Conservation (phyloP, 1,139 yeast genomes). For the Nakaseomyces uthaithaninus region DNA sequence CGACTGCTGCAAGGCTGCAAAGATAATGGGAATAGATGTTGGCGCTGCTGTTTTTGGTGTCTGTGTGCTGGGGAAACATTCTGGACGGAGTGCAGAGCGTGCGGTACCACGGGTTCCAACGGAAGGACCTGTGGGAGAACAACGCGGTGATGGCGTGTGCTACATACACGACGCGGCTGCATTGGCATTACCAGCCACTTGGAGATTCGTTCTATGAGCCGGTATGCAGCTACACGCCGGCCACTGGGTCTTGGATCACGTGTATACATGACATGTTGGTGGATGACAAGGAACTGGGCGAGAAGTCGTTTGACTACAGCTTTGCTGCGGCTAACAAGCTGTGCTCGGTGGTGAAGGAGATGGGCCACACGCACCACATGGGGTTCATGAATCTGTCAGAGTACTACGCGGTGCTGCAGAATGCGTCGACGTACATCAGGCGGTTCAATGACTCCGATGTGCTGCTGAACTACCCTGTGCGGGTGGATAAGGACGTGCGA, state of each 20-base stretch:
- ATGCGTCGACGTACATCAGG: constrained; percentile 5
- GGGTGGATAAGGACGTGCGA: constrained; percentile 11
- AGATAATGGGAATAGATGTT: too few species aligned
- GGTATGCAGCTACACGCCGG: constrained; percentile 8
- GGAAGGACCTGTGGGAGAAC: constrained; percentile 4
- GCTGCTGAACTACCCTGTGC: constrained; percentile 13
- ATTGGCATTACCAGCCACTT: constrained; percentile 1
- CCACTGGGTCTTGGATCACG: constrained; percentile 8
- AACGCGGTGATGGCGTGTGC: constrained; percentile 9
- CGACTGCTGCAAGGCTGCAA: too few species aligned
- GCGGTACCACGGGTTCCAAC: constrained; percentile 5
- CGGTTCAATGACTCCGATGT: neutral
- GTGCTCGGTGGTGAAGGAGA: constrained; percentile 6
- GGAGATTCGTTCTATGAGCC: constrained; percentile 4
- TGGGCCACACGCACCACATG: constrained; percentile 3
- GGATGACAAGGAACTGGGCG: constrained; percentile 1
- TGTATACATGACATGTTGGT: constrained; percentile 7
- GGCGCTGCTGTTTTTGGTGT: neutral
- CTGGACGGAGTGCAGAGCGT: constrained; percentile 3
- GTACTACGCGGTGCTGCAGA: constrained; percentile 2
- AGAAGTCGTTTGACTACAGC: constrained; percentile 4
- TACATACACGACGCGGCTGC: constrained; percentile 2
- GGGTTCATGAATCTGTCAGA: constrained; percentile 4
- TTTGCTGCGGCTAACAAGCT: constrained; percentile 1
- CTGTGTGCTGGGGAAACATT: constrained; percentile 1